Evolutionary conservation across 139 green algal species (phyloP).

Genomic region (Prasinococcaceae sp.): DNA sequence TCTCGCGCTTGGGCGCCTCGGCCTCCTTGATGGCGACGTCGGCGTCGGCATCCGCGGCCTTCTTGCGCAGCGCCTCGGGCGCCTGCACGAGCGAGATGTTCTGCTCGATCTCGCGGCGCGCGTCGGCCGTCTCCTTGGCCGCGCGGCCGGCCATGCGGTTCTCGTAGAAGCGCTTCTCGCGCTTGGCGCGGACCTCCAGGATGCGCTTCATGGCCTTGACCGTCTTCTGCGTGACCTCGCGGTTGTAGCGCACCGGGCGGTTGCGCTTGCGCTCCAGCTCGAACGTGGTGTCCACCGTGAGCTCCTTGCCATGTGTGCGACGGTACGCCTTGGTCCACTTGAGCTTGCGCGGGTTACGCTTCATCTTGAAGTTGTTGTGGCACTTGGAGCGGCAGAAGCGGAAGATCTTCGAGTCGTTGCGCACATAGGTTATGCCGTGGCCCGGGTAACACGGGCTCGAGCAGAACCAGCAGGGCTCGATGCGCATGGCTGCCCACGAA

Average conservation of each 20-base stretch:
- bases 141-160: slow-evolving; percentile 46
- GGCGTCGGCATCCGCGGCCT: slow-evolving; percentile 10
- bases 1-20: slow-evolving; percentile 5
- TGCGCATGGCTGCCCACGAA: slow-evolving; percentile 53
- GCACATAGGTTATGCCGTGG: slow-evolving; percentile 88
- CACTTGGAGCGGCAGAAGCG: slow-evolving; percentile 94
- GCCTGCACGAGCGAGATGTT: slow-evolving; percentile 49
- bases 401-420: slow-evolving; percentile 88
- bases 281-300: slow-evolving; percentile 79
- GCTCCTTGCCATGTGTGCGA: slow-evolving; percentile 84
- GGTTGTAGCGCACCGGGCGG: slow-evolving; percentile 86
- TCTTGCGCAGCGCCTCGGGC: slow-evolving; percentile 2
- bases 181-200: slow-evolving; percentile 50
- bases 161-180: slow-evolving; percentile 81
- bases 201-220: slow-evolving; percentile 85
- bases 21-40: neutral
- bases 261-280: slow-evolving; percentile 91
- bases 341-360: slow-evolving; percentile 94
- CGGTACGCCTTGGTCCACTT: slow-evolving; percentile 95
- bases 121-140: slow-evolving; percentile 37
- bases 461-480: slow-evolving; percentile 99
- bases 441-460: slow-evolving; percentile 88
- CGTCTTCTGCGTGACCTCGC: slow-evolving; percentile 75
- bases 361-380: slow-evolving; percentile 99
- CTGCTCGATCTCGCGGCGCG: slow-evolving; percentile 63